Base-by-base conservation (phyloP, 352 stramenopile genomes). In the Thalassiosira oceanica region DNA sequence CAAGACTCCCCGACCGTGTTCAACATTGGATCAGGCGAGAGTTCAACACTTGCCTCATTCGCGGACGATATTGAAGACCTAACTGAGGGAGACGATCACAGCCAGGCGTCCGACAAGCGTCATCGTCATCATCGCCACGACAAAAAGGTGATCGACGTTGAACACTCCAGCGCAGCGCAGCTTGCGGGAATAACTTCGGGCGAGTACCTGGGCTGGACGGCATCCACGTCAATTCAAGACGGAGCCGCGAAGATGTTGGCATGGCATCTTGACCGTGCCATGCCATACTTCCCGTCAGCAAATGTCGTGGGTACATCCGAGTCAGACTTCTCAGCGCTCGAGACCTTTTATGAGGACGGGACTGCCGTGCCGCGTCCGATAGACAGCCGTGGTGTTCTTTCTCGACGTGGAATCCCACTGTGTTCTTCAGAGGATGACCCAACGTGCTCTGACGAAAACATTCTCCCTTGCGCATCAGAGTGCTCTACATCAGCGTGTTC, bases 381-480 rank as follows among this genome's bases (percentile, higher is more conserved):
- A 27, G 54, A 71, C 15, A 60, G 66, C 48, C 35, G 84, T 35
- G 45, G 54, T 11, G 65, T 89, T 43, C 53, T 85, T 3, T 62
- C 61, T n/a, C 57, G 66, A 20, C 48, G 74, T 27, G 52, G 29
- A 8, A 45, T 82, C 36, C 7, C n/a, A 8, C 7, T 37, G 7
- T n/a, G 7, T n/a, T 37, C 8, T n/a, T 2, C 28, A 18, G 67
- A 65, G 7, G 86, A 28, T 7, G 26, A 75, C 37, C 15, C 20
- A 27, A 67, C 60, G 5, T 71, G 60, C 37, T 13, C 31, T 37
- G 7, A n/a, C 31, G 31, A 37, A 8, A n/a, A 8, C 31, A 78
- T 83, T 49, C 61, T 71, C 23, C 82, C 79, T 6, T 90, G 82
- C 55, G 37, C 69, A 27, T 87, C 79, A 1, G 80, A 88, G 65